Conservation (phyloP, 163 green algal species). For the Volvox carteri region DNA sequence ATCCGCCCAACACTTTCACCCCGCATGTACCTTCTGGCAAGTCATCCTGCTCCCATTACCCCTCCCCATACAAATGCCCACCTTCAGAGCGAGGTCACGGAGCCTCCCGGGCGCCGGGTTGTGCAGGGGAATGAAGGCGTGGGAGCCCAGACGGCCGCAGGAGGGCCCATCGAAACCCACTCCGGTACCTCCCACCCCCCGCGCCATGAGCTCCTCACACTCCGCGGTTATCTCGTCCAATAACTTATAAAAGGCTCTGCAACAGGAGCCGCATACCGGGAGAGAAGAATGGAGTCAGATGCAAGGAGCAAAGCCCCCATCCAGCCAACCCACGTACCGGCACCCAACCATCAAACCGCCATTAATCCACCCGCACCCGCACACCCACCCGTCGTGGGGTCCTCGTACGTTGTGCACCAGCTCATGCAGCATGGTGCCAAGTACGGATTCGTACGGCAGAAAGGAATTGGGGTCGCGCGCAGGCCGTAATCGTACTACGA, state of each 20-base stretch:
- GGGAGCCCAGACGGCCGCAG: slow-evolving; percentile 74
- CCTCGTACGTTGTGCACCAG: slow-evolving; percentile 83
- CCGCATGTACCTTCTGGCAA: too few relatives aligned
- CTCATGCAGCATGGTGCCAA: slow-evolving; percentile 96
- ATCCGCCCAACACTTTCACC: too few relatives aligned
- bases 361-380: slow-evolving; percentile 41
- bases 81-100: slow-evolving; percentile 65
- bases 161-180: slow-evolving; percentile 83
- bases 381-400: slow-evolving; percentile 72
- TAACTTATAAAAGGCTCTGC: slow-evolving; percentile 65
- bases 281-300: neutral
- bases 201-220: slow-evolving; percentile 90
- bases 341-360: too few relatives aligned
- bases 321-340: neutral
- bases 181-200: slow-evolving; percentile 81
- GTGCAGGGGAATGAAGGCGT: slow-evolving; percentile 72
- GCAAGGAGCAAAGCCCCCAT: neutral
- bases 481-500: slow-evolving; percentile 79
- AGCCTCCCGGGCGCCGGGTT: slow-evolving; percentile 69
- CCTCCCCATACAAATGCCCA: too few relatives aligned
- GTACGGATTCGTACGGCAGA: slow-evolving; percentile 81
- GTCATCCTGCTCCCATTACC: too few relatives aligned
- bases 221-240: slow-evolving; percentile 81
- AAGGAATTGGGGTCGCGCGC: slow-evolving; percentile 69
- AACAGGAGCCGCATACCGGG: neutral